These are phyloP conservation scores for Tephrocybe rancida DNA, from an alignment of 768 basidiomycete genomes.

Conservation along the genomic window DNA sequence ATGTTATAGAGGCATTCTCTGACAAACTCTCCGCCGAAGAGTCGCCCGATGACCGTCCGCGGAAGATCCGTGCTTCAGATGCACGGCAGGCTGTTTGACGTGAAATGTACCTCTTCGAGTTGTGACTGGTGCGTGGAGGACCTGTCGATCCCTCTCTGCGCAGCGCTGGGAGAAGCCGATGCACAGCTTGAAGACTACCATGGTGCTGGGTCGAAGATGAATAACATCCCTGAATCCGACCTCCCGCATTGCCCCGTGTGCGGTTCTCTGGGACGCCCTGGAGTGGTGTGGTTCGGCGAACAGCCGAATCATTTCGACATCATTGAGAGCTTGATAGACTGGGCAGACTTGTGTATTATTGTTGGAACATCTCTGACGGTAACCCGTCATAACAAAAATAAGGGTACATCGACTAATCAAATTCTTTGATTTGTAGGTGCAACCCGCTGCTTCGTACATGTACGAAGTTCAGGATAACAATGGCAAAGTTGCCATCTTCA, in stretches of 20 bases:
- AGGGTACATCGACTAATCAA: not conserved
- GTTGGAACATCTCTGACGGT: constrained; percentile 56
- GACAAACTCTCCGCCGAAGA: not conserved
- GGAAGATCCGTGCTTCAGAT: constrained; percentile 44
- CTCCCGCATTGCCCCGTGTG: constrained; percentile 50
- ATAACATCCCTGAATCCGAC: constrained; percentile 34
- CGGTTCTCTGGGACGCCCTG: constrained; percentile 46
- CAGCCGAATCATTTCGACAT: constrained; percentile 35
- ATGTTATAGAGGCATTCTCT: not conserved
- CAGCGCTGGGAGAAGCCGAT: constrained; percentile 35
- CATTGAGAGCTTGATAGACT: constrained; percentile 41
- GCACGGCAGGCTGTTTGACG: constrained; percentile 62
- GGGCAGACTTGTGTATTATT: constrained; percentile 55
- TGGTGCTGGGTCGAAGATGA: not conserved
- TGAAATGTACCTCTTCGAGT: constrained; percentile 43
- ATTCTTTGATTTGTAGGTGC: constrained; percentile 21
- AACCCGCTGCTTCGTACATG: constrained; percentile 27
- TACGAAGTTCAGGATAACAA: constrained; percentile 25
- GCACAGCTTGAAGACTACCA: constrained; percentile 14
- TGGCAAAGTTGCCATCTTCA: constrained; percentile 42
- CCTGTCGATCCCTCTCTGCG: constrained; percentile 32
- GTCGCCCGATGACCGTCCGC: not conserved
- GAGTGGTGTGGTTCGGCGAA: constrained; percentile 65
- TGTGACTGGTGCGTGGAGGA: constrained; percentile 29
- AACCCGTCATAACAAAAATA: no score